Base-by-base conservation (phyloP, 495 filamentous ascomycete genomes). In the Neurospora sp. region DNA sequence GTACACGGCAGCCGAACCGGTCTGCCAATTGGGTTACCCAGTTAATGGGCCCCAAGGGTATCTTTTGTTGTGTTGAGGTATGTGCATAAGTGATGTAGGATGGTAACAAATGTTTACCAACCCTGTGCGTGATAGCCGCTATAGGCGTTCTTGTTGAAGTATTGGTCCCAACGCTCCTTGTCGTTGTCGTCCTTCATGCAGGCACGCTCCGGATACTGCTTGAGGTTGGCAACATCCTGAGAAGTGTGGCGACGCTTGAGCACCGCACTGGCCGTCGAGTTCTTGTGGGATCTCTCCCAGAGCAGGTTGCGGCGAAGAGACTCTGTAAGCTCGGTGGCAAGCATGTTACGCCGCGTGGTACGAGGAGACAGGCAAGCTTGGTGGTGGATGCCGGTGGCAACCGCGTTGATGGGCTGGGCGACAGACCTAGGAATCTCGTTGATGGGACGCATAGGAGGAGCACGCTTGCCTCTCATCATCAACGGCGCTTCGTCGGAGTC, bases 331-430 rank as follows among this genome's bases (percentile, higher is more conserved):
- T 99, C 96, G 35, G 93, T 94, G 41, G 93, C 90, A 71, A 99
- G 88, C 96, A 99, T 99, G 82, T 99, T 97, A 61, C 95, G 88
- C 65, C 96, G 90, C 0, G 96, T 99, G 0, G 96, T 97, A 72
- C 93, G 88, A 0, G 96, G 96, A 8, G 96, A 98, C 44, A 93
- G 82, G 5, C 90, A 89, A 27, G 86, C 86, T 71, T 89, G 89
- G 73, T 91, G 90, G 22, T 90, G 88, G 69, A 87, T 86, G 73
- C 78, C 83, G 70, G 89, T 91, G 48, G 91, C 90, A 16, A 89
- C 91, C 40, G 90, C 91, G 78, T 92, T 89, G 78, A 98, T 98
- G 22, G 95, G 94, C 81, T 95, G 94, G 7, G 85, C 83, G 0
- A 79, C 75, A 1, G 95, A 91, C 39, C 91, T 87, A 73, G 92